Base-by-base conservation (phyloP, 2,329 filamentous ascomycete genomes). In the Fusarium sp. region DNA sequence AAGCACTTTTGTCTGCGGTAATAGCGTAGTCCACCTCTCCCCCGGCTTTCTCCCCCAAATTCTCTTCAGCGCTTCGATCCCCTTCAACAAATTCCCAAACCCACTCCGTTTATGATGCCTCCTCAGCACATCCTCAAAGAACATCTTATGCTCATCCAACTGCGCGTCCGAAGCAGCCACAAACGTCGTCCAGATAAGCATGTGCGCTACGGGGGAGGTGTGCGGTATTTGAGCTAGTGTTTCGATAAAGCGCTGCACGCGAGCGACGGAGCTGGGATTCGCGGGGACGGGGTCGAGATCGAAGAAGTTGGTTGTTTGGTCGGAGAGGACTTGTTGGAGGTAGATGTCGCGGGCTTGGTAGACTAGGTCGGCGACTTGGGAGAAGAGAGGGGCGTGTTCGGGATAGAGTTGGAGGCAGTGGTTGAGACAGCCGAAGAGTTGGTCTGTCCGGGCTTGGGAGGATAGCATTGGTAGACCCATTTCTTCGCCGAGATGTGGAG, bases 321-420 rank as follows among this genome's bases (percentile, higher is more conserved):
- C 73, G 3, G 68, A 66, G 1, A 70, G 20, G 6, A 72, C 91
- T 78, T 95, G 92, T 73, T 97, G 93, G 2, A 97, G 84, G 76
- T 93, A 96, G 50, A 97, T 97, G 3, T 90, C 88, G 5, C 92
- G 91, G 1, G 93, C 93, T 75, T 97, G 93, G 2, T 97, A 88
- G 72, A 92, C 93, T 82, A 97, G 91, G 68, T 97, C 95, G 46
- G 90, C 85, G 73, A 97, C 87, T 47, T 93, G 90, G 2, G 89
- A 90, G 69, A 90, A 91, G 3, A 92, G 88, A 2, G 97, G 81
- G 7, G 90, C 87, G 64, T 93, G 93, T 76, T 97, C 93, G 72
- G 97, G 87, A 10, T 88, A 85, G 7, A 93, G 87, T 76, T 97
- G 93, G 4, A 72, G 57, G 0, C 71, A 74, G 49, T 74, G 63